Evolutionary conservation across 768 basidiomycete species (phyloP).

Genomic region (Boletus subcaerulescens): DNA sequence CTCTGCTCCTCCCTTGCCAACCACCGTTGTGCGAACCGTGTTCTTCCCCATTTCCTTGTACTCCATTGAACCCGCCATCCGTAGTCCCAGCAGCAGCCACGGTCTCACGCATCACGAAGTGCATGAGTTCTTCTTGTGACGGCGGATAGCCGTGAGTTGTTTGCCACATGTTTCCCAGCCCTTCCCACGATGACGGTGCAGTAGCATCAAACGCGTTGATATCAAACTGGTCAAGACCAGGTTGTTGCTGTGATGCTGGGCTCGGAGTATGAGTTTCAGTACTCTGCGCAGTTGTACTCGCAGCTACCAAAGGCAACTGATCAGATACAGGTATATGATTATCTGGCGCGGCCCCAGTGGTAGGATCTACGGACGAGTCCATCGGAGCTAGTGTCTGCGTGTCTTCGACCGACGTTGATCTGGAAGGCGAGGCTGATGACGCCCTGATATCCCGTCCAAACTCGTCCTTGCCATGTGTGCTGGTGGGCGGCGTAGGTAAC

Average conservation of each 20-base stretch:
- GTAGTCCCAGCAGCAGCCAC: conserved; percentile 18
- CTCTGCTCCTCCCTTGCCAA: conserved; percentile 39
- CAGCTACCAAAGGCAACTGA: conserved; percentile 45
- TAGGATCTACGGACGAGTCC: conserved; percentile 40
- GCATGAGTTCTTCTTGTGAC: conserved; percentile 73
- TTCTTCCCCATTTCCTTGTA: conserved; percentile 23
- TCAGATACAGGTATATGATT: conserved; percentile 45
- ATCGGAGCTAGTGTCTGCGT: conserved; percentile 29
- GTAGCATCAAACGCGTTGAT: conserved; percentile 70
- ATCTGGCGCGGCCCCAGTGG: conserved; percentile 44
- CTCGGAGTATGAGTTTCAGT: conserved; percentile 28
- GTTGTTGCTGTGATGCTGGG: conserved; percentile 40
- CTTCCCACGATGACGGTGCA: conserved; percentile 73
- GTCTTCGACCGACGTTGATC: conserved; percentile 26
- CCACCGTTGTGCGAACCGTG: conserved; percentile 36
- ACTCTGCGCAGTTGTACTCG: conserved; percentile 54
- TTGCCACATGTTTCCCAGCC: conserved; percentile 75
- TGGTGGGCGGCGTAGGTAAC: conserved; percentile 23
- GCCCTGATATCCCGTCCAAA: conserved; percentile 81
- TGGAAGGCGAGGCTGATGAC: conserved; percentile 39
- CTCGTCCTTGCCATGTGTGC: conserved; percentile 65
- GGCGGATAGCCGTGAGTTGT: conserved; percentile 65
- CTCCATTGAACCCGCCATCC: conserved; percentile 14
- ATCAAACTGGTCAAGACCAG: conserved; percentile 68
- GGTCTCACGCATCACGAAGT: conserved; percentile 54